Evolutionary conservation across 306 rosid genomes (phyloP).

Genomic region (Sicyos baderoa): DNA sequence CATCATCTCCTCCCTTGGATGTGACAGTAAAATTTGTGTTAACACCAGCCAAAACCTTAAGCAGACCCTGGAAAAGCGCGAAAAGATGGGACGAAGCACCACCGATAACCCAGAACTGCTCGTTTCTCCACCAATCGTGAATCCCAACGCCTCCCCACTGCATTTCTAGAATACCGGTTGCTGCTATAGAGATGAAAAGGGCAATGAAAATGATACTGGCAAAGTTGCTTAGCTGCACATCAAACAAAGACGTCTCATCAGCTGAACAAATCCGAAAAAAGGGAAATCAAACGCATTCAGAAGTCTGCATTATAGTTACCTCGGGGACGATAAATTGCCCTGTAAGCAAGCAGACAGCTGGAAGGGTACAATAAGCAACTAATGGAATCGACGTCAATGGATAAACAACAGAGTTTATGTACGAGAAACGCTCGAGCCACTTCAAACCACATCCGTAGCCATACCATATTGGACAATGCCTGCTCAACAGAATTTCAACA

Average conservation of each 20-base stretch:
- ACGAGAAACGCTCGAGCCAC: background rate
- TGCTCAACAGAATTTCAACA: background rate
- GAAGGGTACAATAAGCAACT: background rate
- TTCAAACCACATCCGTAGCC: background rate
- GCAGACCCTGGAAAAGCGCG: background rate
- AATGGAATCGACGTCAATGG: background rate
- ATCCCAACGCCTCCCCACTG: background rate
- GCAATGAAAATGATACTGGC: background rate
- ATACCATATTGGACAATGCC: background rate
- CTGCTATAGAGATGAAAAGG: background rate
- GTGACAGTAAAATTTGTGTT: background rate
- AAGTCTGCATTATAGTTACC: background rate
- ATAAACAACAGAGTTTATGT: background rate
- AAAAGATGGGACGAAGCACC: background rate
- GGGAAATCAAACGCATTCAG: background rate
- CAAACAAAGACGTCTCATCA: background rate
- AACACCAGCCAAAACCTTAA: background rate
- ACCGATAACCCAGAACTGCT: background rate
- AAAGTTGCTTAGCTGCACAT: background rate
- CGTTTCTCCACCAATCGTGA: background rate
- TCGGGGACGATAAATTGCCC: background rate
- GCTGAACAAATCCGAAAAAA: background rate
- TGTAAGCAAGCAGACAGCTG: background rate
- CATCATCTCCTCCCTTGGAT: background rate
- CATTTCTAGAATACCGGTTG: background rate